A percentile compares a stretch with the other conserved stretches of the same genome.
phyloP scores from a whole-genome alignment of 2,329 filamentous ascomycete species.

The Exophiala dermatitidis region DNA sequence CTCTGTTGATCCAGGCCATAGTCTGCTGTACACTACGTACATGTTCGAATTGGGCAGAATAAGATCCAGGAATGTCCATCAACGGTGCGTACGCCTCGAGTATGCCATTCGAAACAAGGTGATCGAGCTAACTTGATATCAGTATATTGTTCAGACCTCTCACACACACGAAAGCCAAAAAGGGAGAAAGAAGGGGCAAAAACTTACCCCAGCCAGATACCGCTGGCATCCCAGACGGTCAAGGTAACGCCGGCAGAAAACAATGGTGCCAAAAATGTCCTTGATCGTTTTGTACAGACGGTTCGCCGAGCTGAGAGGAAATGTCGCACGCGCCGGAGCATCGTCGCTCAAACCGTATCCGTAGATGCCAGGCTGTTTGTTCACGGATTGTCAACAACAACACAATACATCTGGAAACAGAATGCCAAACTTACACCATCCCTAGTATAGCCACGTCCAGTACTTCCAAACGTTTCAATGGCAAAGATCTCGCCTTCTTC shows the following conservation, averaged over 20 bases:
- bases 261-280: conserved; percentile 56
- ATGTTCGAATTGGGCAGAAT: conserved; percentile 59
- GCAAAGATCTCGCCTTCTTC: conserved; percentile 54
- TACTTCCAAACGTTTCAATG: conserved; percentile 53
- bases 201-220: conserved; percentile 51
- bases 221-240: conserved; percentile 55
- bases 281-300: conserved; percentile 52
- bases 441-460: conserved; percentile 43
- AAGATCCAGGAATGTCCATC: conserved; percentile 53
- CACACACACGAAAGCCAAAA: neutral
- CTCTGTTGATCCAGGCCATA: too few species aligned
- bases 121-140: conserved; percentile 44
- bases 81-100: conserved; percentile 53
- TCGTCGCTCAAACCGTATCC: conserved; percentile 44
- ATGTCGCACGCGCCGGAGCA: conserved; percentile 30
- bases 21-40: conserved; percentile 28
- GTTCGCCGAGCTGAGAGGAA: conserved; percentile 49
- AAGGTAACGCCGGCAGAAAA: conserved; percentile 56
- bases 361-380: conserved; percentile 43
- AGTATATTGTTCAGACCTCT: conserved; percentile 15
- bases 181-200: neutral
- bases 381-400: conserved; percentile 1
- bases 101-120: conserved; percentile 50
- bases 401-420: neutral
- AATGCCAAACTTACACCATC: conserved; percentile 39